phyloP scores from a whole-genome alignment of 495 filamentous ascomycete genomes.

The Venustampulla echinocandica region DNA sequence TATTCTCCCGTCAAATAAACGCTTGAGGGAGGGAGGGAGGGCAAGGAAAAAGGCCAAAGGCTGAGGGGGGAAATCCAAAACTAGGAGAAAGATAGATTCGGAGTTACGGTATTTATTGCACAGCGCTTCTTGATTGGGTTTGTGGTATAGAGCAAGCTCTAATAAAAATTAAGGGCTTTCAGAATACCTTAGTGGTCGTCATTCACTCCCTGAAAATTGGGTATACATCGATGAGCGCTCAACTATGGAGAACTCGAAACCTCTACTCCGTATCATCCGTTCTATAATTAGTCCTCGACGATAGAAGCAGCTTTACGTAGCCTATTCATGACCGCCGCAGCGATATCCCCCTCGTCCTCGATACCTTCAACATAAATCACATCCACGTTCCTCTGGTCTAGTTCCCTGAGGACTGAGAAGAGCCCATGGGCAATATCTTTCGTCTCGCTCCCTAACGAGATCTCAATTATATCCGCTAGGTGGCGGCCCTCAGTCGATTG shows the following conservation, averaged over 20 bases:
- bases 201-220: too few species aligned
- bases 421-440: slow-evolving; percentile 72
- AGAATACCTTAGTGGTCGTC: background rate
- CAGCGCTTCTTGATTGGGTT: too few species aligned
- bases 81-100: background rate
- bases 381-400: slow-evolving; percentile 71
- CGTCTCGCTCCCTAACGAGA: slow-evolving; percentile 57
- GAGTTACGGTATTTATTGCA: background rate
- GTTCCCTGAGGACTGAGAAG: slow-evolving; percentile 77
- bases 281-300: slow-evolving; percentile 23
- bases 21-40: background rate
- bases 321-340: slow-evolving; percentile 95
- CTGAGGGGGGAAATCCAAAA: background rate
- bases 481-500: slow-evolving; percentile 10
- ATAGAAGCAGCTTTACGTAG: slow-evolving; percentile 74
- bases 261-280: too few species aligned
- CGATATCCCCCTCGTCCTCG: slow-evolving; percentile 68
- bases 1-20: background rate
- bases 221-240: too few species aligned
- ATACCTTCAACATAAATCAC: slow-evolving; percentile 91
- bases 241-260: too few species aligned
- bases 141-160: too few species aligned
- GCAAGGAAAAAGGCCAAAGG: too few species aligned
- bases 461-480: slow-evolving; percentile 39
- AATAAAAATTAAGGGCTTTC: background rate